Conservation (phyloP, 2,329 filamentous ascomycete genomes). For the Botrytis squamosa region DNA sequence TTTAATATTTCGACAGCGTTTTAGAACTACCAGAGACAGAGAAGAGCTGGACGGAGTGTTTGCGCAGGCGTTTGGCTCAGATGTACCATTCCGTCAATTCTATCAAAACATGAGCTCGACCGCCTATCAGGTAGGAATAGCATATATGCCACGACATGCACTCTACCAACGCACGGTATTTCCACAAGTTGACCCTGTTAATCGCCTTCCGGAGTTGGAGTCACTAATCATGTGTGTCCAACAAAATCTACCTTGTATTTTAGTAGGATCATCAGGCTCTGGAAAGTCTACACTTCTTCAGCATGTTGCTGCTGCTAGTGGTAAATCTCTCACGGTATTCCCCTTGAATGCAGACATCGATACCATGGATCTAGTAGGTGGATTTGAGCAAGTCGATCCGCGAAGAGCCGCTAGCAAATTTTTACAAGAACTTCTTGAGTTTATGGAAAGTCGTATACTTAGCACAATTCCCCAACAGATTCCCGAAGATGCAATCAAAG, state of each 20-base stretch:
- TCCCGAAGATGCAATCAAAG: conserved; percentile 48
- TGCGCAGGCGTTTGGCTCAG: conserved; percentile 55
- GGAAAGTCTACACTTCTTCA: conserved; percentile 82
- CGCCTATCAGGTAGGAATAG: conserved; percentile 77
- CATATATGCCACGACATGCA: conserved; percentile 61
- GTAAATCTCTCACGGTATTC: conserved; percentile 75
- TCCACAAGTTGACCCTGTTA: conserved; percentile 50
- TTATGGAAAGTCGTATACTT: conserved; percentile 53
- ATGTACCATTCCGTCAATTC: conserved; percentile 55
- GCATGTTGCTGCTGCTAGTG: conserved; percentile 75
- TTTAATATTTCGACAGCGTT: conserved; percentile 82
- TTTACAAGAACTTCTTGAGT: conserved; percentile 51
- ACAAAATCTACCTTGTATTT: conserved; percentile 82
- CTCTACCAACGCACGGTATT: conserved; percentile 52
- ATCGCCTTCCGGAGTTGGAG: conserved; percentile 72
- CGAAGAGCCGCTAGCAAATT: conserved; percentile 67
- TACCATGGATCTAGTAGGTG: conserved; percentile 94
- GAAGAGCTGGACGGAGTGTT: conserved; percentile 66
- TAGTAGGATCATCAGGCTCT: conserved; percentile 80
- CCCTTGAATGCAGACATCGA: conserved; percentile 94
- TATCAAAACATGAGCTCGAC: conserved; percentile 67
- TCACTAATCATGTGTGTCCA: conserved; percentile 84
- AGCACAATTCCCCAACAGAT: conserved; percentile 48
- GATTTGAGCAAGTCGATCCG: conserved; percentile 91
- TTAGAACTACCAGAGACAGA: conserved; percentile 71